Conservation (phyloP, 2,329 filamentous ascomycete genomes). For the Tolypocladium guangdongense region DNA sequence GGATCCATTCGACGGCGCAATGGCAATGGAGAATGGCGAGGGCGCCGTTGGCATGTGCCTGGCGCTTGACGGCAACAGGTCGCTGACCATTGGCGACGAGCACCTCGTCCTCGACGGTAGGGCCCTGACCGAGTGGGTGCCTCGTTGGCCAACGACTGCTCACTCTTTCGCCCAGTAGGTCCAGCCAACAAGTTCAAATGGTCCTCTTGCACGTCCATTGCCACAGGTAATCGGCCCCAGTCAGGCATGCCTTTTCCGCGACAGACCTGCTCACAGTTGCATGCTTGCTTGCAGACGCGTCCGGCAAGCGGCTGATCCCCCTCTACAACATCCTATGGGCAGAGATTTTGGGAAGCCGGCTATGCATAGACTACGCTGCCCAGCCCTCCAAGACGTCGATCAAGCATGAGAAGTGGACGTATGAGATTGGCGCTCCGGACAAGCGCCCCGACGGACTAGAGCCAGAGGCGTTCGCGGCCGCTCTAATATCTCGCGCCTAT, state of each 20-base stretch:
- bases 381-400: constrained; percentile 48
- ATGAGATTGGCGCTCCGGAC: constrained; percentile 27
- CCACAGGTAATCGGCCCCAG: neutral
- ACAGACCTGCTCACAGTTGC: neutral
- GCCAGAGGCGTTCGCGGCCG: constrained; percentile 50
- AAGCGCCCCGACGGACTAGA: constrained; percentile 19
- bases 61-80: constrained; percentile 18
- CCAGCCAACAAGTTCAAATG: neutral
- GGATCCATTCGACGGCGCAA: neutral
- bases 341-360: constrained; percentile 44
- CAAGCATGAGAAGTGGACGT: constrained; percentile 45
- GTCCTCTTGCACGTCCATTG: neutral
- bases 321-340: constrained; percentile 83
- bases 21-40: constrained; percentile 7
- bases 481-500: constrained; percentile 61
- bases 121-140: neutral
- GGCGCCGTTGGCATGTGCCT: constrained; percentile 15
- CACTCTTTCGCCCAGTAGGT: neutral
- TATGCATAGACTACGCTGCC: constrained; percentile 65
- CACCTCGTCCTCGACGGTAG: constrained; percentile 23
- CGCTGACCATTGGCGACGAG: constrained; percentile 19
- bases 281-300: constrained; percentile 9
- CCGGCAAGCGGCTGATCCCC: constrained; percentile 39
- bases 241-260: neutral
- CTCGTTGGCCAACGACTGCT: neutral